phyloP scores from a whole-genome alignment of 2,329 filamentous ascomycete genomes.

The Bisporella sp. region DNA sequence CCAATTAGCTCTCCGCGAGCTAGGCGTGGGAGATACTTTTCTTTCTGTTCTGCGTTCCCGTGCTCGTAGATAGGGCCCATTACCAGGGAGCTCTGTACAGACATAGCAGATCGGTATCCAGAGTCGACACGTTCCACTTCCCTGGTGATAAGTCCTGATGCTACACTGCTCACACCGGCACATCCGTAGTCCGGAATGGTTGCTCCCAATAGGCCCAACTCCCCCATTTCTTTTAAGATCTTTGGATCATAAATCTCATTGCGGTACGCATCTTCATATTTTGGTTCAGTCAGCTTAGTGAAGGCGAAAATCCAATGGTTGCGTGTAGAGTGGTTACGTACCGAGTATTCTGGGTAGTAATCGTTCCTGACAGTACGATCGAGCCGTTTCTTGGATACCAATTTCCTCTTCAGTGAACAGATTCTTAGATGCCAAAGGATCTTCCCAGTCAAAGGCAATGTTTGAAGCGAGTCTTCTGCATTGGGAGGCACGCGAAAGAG shows the following conservation, averaged over 20 bases:
- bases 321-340: conserved; percentile 36
- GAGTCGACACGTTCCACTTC: conserved; percentile 89
- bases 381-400: conserved; percentile 83
- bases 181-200: conserved; percentile 85
- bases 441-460: conserved; percentile 76
- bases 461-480: conserved; percentile 12
- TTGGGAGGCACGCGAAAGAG: no score
- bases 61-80: conserved; percentile 92
- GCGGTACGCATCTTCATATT: conserved; percentile 65
- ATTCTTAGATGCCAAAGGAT: conserved; percentile 69
- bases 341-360: conserved; percentile 80
- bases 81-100: conserved; percentile 81
- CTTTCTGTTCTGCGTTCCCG: conserved; percentile 77
- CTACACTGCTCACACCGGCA: conserved; percentile 80
- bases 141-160: conserved; percentile 79
- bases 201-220: conserved; percentile 79
- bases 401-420: conserved; percentile 85
- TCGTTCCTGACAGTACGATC: conserved; percentile 88
- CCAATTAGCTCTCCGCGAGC: conserved; percentile 77
- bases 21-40: conserved; percentile 72
- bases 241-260: conserved; percentile 80
- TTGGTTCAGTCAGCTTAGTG: conserved; percentile 3
- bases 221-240: conserved; percentile 87
- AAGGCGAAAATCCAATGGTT: conserved; percentile 23
- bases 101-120: conserved; percentile 88